Evolutionary conservation across 192 early-diverging fungal species (phyloP).

Genomic region (Umbelopsis sp.): DNA sequence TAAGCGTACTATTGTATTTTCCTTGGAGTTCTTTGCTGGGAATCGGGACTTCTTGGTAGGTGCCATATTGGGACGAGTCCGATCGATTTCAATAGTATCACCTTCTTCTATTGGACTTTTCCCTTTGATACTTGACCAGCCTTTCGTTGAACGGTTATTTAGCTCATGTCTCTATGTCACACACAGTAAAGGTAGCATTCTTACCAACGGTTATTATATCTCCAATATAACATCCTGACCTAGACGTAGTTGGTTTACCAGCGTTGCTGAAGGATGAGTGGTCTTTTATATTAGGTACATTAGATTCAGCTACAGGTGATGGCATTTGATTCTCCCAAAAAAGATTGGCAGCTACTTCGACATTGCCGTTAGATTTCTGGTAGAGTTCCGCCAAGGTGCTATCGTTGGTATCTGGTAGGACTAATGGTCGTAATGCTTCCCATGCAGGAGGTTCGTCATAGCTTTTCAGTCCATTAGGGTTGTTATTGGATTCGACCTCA

Average conservation of each 20-base stretch:
- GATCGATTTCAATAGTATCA: slow-evolving; percentile 35
- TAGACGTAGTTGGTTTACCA: background rate
- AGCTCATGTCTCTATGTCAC: background rate
- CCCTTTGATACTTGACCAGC: slow-evolving; percentile 46
- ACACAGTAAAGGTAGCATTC: background rate
- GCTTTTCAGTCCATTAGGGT: background rate
- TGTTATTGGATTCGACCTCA: background rate
- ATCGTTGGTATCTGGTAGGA: background rate
- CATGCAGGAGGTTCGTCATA: background rate
- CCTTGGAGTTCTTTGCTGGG: slow-evolving; percentile 16
- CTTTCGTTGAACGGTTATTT: slow-evolving; percentile 24
- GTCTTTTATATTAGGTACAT: background rate
- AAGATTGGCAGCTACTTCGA: slow-evolving; percentile 45
- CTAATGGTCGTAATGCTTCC: background rate
- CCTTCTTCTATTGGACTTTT: slow-evolving; percentile 40
- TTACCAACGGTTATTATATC: slow-evolving; percentile 21
- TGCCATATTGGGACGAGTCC: slow-evolving; percentile 28
- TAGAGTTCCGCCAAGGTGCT: slow-evolving; percentile 36
- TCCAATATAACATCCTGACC: slow-evolving; percentile 25
- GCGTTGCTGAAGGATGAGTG: background rate
- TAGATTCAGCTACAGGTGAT: slow-evolving; percentile 13
- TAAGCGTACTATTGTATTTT: slow-evolving; percentile 56
- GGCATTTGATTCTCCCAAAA: slow-evolving; percentile 39
- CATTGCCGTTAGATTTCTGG: slow-evolving; percentile 37
- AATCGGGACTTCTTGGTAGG: slow-evolving; percentile 22